Evolutionary conservation across 768 basidiomycete genomes (phyloP).

Genomic region (Tulasnella sp.): DNA sequence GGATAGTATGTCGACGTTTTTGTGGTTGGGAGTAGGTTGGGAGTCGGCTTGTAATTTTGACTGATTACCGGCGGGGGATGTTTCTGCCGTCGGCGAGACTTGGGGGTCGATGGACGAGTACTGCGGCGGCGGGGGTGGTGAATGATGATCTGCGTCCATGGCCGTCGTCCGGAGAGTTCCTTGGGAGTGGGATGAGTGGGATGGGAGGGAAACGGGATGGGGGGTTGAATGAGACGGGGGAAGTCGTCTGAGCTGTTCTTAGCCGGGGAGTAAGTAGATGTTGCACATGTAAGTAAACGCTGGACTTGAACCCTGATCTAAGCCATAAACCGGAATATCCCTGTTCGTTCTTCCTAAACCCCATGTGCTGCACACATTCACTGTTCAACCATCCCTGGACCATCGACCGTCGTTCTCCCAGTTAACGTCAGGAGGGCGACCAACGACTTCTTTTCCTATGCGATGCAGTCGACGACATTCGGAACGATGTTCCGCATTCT

Average conservation of each 20-base stretch:
- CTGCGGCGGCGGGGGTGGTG: not conserved
- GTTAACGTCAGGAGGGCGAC: not conserved
- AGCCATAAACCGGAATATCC: not conserved
- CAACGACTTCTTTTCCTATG: not conserved
- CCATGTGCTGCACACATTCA: not conserved
- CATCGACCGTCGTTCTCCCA: not conserved
- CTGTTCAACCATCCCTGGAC: not conserved
- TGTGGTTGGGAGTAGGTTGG: not conserved
- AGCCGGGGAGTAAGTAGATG: not conserved
- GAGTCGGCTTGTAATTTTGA: not conserved
- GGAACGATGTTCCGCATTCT: not conserved
- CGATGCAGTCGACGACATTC: not conserved
- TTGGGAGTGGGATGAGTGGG: not conserved
- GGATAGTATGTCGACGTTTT: not conserved
- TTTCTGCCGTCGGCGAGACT: not conserved
- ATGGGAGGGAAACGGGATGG: not conserved
- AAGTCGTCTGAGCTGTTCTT: not conserved
- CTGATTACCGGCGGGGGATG: not conserved
- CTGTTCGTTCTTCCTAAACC: not conserved
- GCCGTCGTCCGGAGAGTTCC: not conserved
- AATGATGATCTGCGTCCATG: not conserved
- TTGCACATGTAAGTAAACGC: not conserved
- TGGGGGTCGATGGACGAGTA: not conserved
- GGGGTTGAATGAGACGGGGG: not conserved
- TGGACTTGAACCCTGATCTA: not conserved